Evolutionary conservation across 2,329 filamentous ascomycete genomes (phyloP), one percentile per base, ranked within the genome.

Genomic region (Phaeosphaeria sp.): DNA sequence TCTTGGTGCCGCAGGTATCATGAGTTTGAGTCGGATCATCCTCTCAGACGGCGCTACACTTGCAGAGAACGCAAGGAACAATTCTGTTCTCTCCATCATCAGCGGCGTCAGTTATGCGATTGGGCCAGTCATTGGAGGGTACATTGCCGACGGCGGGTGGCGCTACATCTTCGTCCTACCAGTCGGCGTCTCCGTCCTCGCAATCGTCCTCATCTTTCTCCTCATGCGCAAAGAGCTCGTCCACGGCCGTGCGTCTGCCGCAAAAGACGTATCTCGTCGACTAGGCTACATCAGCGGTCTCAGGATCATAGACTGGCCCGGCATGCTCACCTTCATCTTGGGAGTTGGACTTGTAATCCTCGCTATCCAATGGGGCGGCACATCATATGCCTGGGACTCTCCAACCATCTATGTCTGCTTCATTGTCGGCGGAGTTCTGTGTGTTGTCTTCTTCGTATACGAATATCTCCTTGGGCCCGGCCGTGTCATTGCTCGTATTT

Each of bases 1-100:
- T 11, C 69, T 88, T 1, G 84, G 85, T 4, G 84, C 85, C 30
- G 85, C 87, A 0, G 89, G 88, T 0, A 78, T 90, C 17, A 82
- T 84, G 63, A 87, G 88, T 36, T 76, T 85, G 33, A 84, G 87
- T 27, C 83, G 85, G 46, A 84, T 87, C 6, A 83, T 90, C n/a
- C 78, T 91, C 13, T 85, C 88, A 0, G 88, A 90, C 66, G 85
- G 85, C 56, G 87, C 90, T 6, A 84, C 83, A 0, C 72, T 80
- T 91, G 93, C 72, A 89, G 89, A 77, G 85, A 93, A 60, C 81
- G 96, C 56, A 86, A 89, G 69, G 89, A 94, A 67, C 82, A 84
- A 63, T 71, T 85, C 49, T 80, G 87, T n/a, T 76, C 96, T 91
- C 60, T 82, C 85, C 0, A 63, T 90, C 9, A 79, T 89, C 1